Percentiles rank a stretch among this genome's conserved stretches.
Conservation (phyloP, 768 basidiomycete genomes). For the Serendipita sp. region DNA sequence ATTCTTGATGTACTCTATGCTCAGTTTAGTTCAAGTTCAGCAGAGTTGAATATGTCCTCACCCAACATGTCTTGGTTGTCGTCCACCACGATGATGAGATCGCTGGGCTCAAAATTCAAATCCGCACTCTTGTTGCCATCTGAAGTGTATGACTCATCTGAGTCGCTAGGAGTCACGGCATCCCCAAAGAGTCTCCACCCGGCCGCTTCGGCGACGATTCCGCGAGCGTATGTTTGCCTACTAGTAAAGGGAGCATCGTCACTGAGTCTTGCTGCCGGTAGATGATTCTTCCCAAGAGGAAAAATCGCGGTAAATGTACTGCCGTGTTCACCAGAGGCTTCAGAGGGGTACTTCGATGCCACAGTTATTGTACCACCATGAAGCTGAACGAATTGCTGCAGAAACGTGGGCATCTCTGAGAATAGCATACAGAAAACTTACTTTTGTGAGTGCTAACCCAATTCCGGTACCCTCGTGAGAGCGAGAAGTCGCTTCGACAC, state of each 20-base stretch:
- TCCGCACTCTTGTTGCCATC: neutral
- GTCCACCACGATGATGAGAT: slow-evolving; percentile 14
- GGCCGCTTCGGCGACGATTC: slow-evolving; percentile 24
- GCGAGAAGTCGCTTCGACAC: slow-evolving; percentile 15
- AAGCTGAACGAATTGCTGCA: slow-evolving; percentile 22
- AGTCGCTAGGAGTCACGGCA: slow-evolving; percentile 7
- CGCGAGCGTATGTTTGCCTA: slow-evolving; percentile 20
- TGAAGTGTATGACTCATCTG: slow-evolving; percentile 5
- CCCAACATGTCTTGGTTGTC: slow-evolving; percentile 21
- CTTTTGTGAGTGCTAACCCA: slow-evolving; percentile 23
- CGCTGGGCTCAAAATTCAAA: neutral
- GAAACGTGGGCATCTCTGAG: slow-evolving; percentile 9
- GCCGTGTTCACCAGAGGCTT: slow-evolving; percentile 21
- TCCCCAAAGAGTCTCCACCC: slow-evolving; percentile 12
- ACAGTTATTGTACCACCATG: slow-evolving; percentile 23
- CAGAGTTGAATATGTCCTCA: neutral
- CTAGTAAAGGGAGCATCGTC: neutral
- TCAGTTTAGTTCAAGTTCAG: slow-evolving; percentile 10
- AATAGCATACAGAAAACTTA: neutral
- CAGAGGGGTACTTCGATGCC: slow-evolving; percentile 18
- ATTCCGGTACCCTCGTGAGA: slow-evolving; percentile 20
- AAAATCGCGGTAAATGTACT: slow-evolving; percentile 22
- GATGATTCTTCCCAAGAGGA: slow-evolving; percentile 22
- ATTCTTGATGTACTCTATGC: neutral
- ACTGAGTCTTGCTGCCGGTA: slow-evolving; percentile 20